These are phyloP conservation scores for Xylaria sp. DNA, from an alignment of 2,329 filamentous ascomycete species.

Conservation along the genomic window DNA sequence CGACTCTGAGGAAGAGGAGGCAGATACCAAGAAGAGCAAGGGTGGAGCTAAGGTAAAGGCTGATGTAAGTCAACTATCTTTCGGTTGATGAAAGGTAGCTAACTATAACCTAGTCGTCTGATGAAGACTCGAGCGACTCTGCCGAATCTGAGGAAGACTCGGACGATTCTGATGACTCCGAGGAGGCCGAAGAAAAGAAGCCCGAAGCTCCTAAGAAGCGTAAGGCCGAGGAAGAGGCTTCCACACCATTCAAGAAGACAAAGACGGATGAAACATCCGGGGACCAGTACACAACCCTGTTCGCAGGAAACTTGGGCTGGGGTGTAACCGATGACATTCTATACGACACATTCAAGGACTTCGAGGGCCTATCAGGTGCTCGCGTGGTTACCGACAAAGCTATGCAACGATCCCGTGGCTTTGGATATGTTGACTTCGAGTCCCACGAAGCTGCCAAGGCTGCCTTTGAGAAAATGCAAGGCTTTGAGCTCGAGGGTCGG, in stretches of 20 bases:
- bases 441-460: conserved; percentile 73
- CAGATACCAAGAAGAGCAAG: conserved; percentile 42
- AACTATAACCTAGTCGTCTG: conserved; percentile 30
- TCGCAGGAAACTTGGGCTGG: conserved; percentile 92
- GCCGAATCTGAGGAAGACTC: conserved; percentile 20
- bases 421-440: conserved; percentile 91
- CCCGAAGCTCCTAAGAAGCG: conserved; percentile 52
- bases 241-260: conserved; percentile 36
- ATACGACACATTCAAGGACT: conserved; percentile 81
- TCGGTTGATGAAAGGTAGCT: conserved; percentile 8
- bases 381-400: conserved; percentile 87
- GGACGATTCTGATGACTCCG: conserved; percentile 42
- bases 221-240: conserved; percentile 51
- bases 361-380: conserved; percentile 75
- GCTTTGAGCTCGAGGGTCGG: conserved; percentile 77
- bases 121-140: conserved; percentile 28
- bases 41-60: conserved; percentile 42
- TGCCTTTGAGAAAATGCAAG: conserved; percentile 80
- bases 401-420: conserved; percentile 85
- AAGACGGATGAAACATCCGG: conserved; percentile 50
- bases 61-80: conserved; percentile 44
- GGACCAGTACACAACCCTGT: conserved; percentile 73
- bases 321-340: conserved; percentile 87
- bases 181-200: conserved; percentile 47
- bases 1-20: conserved; percentile 48